Percentiles rank a stretch among this genome's conserved stretches.
These are phyloP conservation scores for Capsella bursapastoris DNA, from an alignment of 345 rosid species.

Conservation along the genomic window DNA sequence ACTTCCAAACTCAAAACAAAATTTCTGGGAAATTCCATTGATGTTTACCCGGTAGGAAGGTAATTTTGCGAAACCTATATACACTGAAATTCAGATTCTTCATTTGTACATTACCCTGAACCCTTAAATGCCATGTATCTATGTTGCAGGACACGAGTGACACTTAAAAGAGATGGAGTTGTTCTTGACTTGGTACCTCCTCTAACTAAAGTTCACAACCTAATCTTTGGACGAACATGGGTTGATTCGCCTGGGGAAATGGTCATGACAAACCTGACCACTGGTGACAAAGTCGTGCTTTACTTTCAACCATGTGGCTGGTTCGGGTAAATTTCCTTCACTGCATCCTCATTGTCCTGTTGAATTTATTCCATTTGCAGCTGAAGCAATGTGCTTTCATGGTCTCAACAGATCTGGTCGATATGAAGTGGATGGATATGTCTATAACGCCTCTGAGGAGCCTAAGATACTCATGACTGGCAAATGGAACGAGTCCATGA, in stretches of 20 bases:
- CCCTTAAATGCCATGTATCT: slow-evolving; percentile 25
- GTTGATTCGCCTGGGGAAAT: slow-evolving; percentile 79
- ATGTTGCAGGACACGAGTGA: slow-evolving; percentile 68
- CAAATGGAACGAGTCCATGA: slow-evolving; percentile 79
- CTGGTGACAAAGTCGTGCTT: slow-evolving; percentile 76
- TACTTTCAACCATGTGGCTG: slow-evolving; percentile 89
- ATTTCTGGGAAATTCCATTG: slow-evolving; percentile 78
- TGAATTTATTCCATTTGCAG: neutral
- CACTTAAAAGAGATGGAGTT: slow-evolving; percentile 73
- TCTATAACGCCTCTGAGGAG: slow-evolving; percentile 75
- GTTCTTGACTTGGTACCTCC: slow-evolving; percentile 87
- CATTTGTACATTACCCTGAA: neutral
- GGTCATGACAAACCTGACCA: slow-evolving; percentile 74
- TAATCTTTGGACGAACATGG: slow-evolving; percentile 88
- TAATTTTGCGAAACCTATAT: slow-evolving; percentile 3
- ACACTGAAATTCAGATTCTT: slow-evolving; percentile 2
- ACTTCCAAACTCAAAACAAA: slow-evolving; percentile 86
- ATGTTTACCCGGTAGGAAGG: slow-evolving; percentile 88
- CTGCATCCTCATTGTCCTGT: slow-evolving; percentile 21
- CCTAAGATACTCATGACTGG: slow-evolving; percentile 89
- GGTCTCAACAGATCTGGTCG: slow-evolving; percentile 72
- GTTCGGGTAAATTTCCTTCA: slow-evolving; percentile 64
- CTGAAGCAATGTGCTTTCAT: slow-evolving; percentile 14
- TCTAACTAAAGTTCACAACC: slow-evolving; percentile 72
- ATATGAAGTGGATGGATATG: slow-evolving; percentile 87